Base-by-base conservation (phyloP, 495 filamentous ascomycete species). In the Aspergillus avenaceus region DNA sequence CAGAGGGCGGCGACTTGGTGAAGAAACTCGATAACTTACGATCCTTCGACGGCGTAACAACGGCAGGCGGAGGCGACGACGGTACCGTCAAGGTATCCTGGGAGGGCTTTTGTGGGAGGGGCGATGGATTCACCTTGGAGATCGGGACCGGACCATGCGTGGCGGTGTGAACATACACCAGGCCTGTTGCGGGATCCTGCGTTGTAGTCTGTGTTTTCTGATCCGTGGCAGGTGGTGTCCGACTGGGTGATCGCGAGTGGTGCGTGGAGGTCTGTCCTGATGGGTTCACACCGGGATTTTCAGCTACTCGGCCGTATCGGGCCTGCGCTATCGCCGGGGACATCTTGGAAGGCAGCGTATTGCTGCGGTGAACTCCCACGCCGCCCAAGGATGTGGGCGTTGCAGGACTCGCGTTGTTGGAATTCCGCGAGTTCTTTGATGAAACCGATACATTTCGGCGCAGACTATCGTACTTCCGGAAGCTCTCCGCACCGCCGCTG, bases 261-360 rank as follows among this genome's bases (percentile, higher is more conserved):
- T 61, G 61, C 23, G 65, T 55, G 11, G 73, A 54, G 37, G 67
- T 50, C 32, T 72, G 53, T n/a, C 48, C 54, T 9, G 70, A 45
- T 31, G 69, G 48, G 61, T 70, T 58, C 55, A 58, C 18, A 36
- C 58, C 49, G 62, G 55, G 49, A 41, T 55, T 45, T 14, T 76
- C 69, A 7, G 56, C 59, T 27, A 67, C 59, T 37, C 80, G 72
- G 41, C 73, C 65, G 48, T 80, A 78, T 5, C 82, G 69, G 21
- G 84, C 77, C 25, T 79, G 71, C 16, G 78, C 70, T 21, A 92
- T 56, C 11, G 78, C 83, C 14, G 91, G 88, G 1, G 92, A 91
- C 71, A 84, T 88, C 64, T 95, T 93, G 2, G 91, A 92, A n/a
- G 93, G 93, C 14, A 97, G 70, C 8, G 93, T 98, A 67, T 97